Evolutionary conservation across 2,329 filamentous ascomycete species (phyloP).

Genomic region (Calonectria pseudoreteaudii): DNA sequence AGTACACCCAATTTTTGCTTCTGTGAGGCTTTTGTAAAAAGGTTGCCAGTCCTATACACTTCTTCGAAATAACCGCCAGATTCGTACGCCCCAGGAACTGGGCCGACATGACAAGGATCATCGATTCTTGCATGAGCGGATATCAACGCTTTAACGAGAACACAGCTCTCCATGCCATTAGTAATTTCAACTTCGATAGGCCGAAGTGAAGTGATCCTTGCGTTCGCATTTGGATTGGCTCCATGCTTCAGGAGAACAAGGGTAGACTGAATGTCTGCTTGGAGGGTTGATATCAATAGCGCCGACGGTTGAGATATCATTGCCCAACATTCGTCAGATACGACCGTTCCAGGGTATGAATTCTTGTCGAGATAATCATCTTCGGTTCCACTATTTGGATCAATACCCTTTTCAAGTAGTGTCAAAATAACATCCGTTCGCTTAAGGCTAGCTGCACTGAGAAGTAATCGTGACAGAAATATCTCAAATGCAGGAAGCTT

Average conservation of each 20-base stretch:
- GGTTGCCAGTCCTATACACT: neutral
- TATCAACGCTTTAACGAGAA: neutral
- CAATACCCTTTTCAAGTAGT: neutral
- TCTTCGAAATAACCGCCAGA: too few species aligned
- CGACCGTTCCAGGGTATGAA: neutral
- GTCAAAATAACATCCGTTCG: neutral
- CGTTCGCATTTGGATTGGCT: neutral
- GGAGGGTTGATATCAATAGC: neutral
- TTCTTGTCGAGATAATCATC: too few species aligned
- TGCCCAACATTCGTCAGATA: rapidly evolving
- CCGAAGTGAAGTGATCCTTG: neutral
- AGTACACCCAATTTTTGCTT: neutral
- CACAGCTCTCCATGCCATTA: neutral
- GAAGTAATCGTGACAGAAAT: neutral
- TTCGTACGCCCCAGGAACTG: neutral
- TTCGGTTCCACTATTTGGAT: neutral
- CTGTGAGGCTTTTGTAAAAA: neutral
- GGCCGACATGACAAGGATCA: neutral
- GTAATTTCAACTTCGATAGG: neutral
- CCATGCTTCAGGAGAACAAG: neutral
- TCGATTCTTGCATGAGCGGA: neutral
- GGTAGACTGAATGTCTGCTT: neutral
- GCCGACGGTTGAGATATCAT: neutral
- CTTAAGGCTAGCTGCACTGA: neutral
- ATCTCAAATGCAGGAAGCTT: neutral